These are phyloP conservation scores for Zymoseptoria pseudotritici DNA, from an alignment of 2,329 filamentous ascomycete species.

Conservation along the genomic window DNA sequence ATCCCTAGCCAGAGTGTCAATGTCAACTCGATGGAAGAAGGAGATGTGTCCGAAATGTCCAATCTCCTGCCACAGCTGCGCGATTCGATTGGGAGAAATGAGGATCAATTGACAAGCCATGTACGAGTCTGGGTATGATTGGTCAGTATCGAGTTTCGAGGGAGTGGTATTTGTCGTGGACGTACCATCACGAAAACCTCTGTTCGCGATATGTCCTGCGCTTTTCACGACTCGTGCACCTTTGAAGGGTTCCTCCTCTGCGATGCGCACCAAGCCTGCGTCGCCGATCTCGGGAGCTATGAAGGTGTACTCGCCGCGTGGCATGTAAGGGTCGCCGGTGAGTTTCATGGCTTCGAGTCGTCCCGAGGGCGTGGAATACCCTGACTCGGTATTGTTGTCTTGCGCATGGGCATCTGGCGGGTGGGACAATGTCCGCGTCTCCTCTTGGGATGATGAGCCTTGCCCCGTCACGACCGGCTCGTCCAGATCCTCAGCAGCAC, in stretches of 20 bases:
- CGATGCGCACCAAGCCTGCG: constrained; percentile 55
- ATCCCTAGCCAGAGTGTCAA: constrained; percentile 31
- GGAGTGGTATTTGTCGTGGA: constrained; percentile 5
- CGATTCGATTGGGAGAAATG: constrained; percentile 66
- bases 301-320: constrained; percentile 77
- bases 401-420: not conserved
- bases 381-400: not conserved
- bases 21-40: constrained; percentile 42
- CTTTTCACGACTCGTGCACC: constrained; percentile 66
- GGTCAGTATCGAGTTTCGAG: constrained; percentile 1
- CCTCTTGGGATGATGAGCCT: not conserved
- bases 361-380: constrained; percentile 49
- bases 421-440: not conserved
- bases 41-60: constrained; percentile 44
- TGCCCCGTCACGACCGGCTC: not conserved
- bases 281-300: constrained; percentile 68
- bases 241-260: constrained; percentile 61
- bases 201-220: constrained; percentile 67
- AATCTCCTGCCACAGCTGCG: constrained; percentile 68
- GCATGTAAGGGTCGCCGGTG: constrained; percentile 85
- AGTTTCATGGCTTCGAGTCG: constrained; percentile 79
- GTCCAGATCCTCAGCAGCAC: constrained; percentile 7
- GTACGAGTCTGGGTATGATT: constrained; percentile 55
- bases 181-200: constrained; percentile 66
- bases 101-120: constrained; percentile 71